Percentiles rank a stretch among this genome's conserved stretches.
These are phyloP conservation scores for Pseudotulostoma volvatum DNA, from an alignment of 495 filamentous ascomycete species.

Conservation along the genomic window DNA sequence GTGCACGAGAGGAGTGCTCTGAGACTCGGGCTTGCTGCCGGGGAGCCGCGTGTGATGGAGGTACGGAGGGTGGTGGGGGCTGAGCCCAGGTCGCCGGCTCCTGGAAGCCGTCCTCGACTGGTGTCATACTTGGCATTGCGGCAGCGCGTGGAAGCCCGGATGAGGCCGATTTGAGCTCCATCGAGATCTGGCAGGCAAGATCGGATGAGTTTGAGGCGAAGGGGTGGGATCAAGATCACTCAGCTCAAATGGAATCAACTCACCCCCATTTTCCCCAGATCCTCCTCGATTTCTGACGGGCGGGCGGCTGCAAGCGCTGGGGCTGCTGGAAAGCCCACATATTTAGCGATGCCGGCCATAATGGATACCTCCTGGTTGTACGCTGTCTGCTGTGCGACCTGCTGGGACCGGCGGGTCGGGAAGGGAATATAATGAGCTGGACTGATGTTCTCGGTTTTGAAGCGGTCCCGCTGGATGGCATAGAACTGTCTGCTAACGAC, in stretches of 20 bases:
- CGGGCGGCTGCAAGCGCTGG: conserved; percentile 59
- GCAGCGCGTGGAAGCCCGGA: conserved; percentile 18
- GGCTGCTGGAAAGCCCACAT: conserved; percentile 91
- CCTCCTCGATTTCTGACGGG: conserved; percentile 60
- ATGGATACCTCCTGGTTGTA: conserved; percentile 91
- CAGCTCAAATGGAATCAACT: too few species aligned
- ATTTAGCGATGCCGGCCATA: conserved; percentile 78
- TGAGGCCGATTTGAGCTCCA: conserved; percentile 17
- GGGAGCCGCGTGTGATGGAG: conserved; percentile 68
- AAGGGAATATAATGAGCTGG: conserved; percentile 64
- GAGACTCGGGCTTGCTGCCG: conserved; percentile 22
- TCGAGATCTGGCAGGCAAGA: conserved; percentile 18
- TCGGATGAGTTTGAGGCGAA: background rate
- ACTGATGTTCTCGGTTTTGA: conserved; percentile 65
- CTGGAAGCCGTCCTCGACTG: conserved; percentile 68
- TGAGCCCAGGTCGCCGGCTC: conserved; percentile 80
- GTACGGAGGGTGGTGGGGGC: too few species aligned
- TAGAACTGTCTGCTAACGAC: conserved; percentile 73
- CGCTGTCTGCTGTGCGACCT: conserved; percentile 60
- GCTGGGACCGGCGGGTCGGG: conserved; percentile 50
- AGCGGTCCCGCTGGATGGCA: conserved; percentile 76
- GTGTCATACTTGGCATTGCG: conserved; percentile 26
- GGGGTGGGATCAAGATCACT: too few species aligned
- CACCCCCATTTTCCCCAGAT: conserved; percentile 81
- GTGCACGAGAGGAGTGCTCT: conserved; percentile 16